Evolutionary conservation across 1,284 basidiomycete genomes (phyloP), one percentile per base, ranked within the genome.

Genomic region (Bondarzewia mesenterica): DNA sequence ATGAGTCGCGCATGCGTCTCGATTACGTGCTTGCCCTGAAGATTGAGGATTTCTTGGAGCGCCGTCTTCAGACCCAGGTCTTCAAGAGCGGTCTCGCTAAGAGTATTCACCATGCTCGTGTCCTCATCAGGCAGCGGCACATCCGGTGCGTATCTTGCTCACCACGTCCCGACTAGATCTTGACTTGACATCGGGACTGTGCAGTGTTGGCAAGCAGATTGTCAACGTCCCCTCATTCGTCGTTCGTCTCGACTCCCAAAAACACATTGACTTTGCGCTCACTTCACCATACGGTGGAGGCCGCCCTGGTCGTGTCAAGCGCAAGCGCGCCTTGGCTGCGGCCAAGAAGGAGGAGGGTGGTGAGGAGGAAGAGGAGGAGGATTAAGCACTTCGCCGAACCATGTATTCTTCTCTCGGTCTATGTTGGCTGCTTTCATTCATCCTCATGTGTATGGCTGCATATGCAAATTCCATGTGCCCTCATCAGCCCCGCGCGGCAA

Each of bases 31-130:
- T 99, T 67, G 94, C 94, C 51, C 78, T 98, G 66, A 98, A 98
- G 80, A 88, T 98, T 61, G 95, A 99, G 74, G 95, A 99, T 74
- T 99, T 99, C 86, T 87, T 99, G 83, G 96, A 99, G 81, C 85
- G 96, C 62, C 79, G 96, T 62, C 77, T 99, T 62, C 96, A 99
- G 77, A 99, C 96, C 50, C 96, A 98, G 77, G 96, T 99, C 62
- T 99, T 98, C 90, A 99, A 99, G 83, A 85, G 82, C 57, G 93
- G 94, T 60, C 80, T 99, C 58, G 96, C 96, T 55, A 98, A 98
- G 85, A 89, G 84, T 60, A 97, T 99, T 63, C 96, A 99, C 73
- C 96, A 99, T 70, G 96, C 96, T 50, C 89, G 95, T 74, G 93
- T 95, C 57, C 80, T 99, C 64, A 99, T 99, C 75, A 80, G 89